Evolutionary conservation across 805 yeast species (phyloP).

Genomic region (Cyberlindnera bimundalis): DNA sequence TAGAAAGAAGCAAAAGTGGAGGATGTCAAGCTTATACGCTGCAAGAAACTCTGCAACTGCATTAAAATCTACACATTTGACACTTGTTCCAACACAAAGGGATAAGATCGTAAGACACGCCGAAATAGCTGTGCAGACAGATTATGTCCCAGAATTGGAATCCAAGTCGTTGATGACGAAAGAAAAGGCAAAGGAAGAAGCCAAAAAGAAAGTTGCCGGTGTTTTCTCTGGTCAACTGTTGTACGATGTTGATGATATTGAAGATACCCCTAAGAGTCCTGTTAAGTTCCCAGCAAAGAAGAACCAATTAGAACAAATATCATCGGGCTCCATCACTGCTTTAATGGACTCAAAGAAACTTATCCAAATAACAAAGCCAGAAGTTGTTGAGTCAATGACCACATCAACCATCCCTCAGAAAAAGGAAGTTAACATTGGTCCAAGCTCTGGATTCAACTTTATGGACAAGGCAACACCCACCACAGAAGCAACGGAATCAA

Average conservation of each 20-base stretch:
- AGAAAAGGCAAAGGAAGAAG: slow-evolving; percentile 15
- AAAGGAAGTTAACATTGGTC: slow-evolving; percentile 17
- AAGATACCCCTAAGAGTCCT: slow-evolving; percentile 18
- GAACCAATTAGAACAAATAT: neutral
- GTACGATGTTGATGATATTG: slow-evolving; percentile 24
- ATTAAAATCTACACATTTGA: slow-evolving; percentile 5
- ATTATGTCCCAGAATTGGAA: slow-evolving; percentile 17
- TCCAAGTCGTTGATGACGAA: slow-evolving; percentile 17
- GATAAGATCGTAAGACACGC: slow-evolving; percentile 8
- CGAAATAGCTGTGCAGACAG: slow-evolving; percentile 27
- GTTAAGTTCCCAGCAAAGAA: slow-evolving; percentile 20
- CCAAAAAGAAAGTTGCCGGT: slow-evolving; percentile 24
- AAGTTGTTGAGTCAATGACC: slow-evolving; percentile 2
- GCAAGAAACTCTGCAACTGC: slow-evolving; percentile 11
- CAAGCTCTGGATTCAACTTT: slow-evolving; percentile 31
- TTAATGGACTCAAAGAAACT: slow-evolving; percentile 20
- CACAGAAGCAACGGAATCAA: neutral
- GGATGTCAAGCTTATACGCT: slow-evolving; percentile 25
- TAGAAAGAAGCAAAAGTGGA: slow-evolving; percentile 28
- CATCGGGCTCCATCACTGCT: slow-evolving; percentile 16
- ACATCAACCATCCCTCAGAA: neutral
- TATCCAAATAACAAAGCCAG: slow-evolving; percentile 16
- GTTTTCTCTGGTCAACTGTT: slow-evolving; percentile 27
- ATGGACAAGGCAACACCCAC: slow-evolving; percentile 8
- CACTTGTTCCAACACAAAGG: neutral